A percentile compares a stretch with the other conserved stretches of the same genome.
Evolutionary conservation across 768 basidiomycete species (phyloP).

Genomic region (Lentinula boryana): DNA sequence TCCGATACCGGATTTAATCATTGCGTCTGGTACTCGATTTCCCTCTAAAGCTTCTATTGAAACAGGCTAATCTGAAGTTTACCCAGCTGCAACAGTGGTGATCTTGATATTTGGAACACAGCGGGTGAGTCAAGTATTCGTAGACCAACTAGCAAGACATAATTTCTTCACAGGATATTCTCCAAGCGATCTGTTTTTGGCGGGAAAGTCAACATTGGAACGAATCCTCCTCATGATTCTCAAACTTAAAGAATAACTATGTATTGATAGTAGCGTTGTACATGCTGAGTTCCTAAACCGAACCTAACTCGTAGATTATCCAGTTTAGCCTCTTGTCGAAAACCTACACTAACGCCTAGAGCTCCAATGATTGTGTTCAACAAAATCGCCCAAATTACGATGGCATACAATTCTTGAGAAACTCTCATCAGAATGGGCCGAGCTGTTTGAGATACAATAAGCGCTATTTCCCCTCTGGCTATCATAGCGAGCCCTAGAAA

Average conservation of each 20-base stretch:
- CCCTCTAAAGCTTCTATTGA: background rate
- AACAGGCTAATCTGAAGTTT: background rate
- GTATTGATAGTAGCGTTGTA: background rate
- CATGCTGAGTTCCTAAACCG: background rate
- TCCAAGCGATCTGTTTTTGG: slow-evolving; percentile 31
- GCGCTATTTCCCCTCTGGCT: slow-evolving; percentile 63
- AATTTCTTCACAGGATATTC: slow-evolving; percentile 23
- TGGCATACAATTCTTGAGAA: slow-evolving; percentile 35
- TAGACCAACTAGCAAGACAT: background rate
- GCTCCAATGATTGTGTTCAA: slow-evolving; percentile 49
- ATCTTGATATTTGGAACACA: slow-evolving; percentile 45
- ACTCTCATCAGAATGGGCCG: slow-evolving; percentile 21
- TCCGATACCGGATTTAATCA: slow-evolving; percentile 40
- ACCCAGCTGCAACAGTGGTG: slow-evolving; percentile 34
- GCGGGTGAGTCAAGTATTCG: slow-evolving; percentile 16
- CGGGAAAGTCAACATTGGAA: background rate
- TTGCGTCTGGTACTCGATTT: slow-evolving; percentile 31
- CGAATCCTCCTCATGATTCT: background rate
- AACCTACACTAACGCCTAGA: slow-evolving; percentile 14
- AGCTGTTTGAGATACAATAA: slow-evolving; percentile 49
- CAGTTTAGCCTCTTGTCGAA: background rate
- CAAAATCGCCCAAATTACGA: slow-evolving; percentile 55
- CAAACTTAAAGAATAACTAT: background rate
- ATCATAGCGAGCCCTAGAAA: slow-evolving; percentile 57
- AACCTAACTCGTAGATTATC: background rate